Conservation (phyloP, 345 rosid genomes). For the Brassica carinata region DNA sequence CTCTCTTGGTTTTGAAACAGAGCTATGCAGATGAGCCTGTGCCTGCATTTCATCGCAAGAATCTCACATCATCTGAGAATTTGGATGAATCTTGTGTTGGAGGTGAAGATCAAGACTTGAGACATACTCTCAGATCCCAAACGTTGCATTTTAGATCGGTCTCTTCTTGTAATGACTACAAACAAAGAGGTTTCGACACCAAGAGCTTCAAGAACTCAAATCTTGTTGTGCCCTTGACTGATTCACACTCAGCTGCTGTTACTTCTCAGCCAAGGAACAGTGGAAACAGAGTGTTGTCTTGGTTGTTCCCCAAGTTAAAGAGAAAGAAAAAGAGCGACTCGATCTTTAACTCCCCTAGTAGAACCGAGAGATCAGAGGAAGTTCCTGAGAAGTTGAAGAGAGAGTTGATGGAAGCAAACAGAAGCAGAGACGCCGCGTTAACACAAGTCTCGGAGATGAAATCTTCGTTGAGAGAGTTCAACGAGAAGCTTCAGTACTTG, state of each 20-base stretch:
- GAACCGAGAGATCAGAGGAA: conserved; percentile 72
- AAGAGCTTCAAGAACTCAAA: conserved; percentile 62
- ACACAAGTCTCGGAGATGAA: conserved; percentile 77
- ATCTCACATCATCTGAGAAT: conserved; percentile 56
- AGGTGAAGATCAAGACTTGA: conserved; percentile 40
- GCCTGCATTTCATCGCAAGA: conserved; percentile 54
- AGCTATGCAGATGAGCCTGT: conserved; percentile 80
- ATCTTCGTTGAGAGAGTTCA: conserved; percentile 70
- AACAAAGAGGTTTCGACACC: conserved; percentile 50
- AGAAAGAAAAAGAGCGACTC: conserved; percentile 59
- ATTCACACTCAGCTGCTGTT: conserved; percentile 61
- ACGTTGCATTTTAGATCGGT: conserved; percentile 49
- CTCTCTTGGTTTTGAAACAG: conserved; percentile 46
- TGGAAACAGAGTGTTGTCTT: conserved; percentile 62
- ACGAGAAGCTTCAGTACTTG: conserved; percentile 77
- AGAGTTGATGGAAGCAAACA: conserved; percentile 73
- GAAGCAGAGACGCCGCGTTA: conserved; percentile 72
- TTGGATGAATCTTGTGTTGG: conserved; percentile 70
- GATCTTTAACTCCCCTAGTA: conserved; percentile 52
- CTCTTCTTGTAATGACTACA: conserved; percentile 75
- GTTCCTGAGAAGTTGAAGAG: conserved; percentile 74
- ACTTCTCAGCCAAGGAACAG: conserved; percentile 59
- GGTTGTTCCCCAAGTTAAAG: conserved; percentile 80
- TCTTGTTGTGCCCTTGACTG: conserved; percentile 70
- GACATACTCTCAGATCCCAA: conserved; percentile 50